Evolutionary conservation across 2,329 filamentous ascomycete genomes (phyloP).

Genomic region (Sporothrix mexicana): DNA sequence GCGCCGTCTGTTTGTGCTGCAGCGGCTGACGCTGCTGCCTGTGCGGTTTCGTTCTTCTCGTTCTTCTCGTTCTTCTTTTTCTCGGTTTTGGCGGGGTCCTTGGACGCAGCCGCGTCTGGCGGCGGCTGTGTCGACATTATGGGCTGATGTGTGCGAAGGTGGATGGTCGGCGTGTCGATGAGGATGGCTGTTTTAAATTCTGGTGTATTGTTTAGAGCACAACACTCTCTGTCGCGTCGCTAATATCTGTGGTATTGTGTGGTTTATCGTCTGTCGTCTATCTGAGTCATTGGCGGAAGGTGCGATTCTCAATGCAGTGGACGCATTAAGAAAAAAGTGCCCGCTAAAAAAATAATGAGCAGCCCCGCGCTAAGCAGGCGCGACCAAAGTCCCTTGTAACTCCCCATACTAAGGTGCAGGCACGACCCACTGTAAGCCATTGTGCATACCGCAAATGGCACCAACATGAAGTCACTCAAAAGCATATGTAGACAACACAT

Average conservation of each 20-base stretch:
- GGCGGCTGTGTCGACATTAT: slow-evolving; percentile 27
- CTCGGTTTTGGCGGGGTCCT: background rate
- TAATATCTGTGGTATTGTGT: background rate
- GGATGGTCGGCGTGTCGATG: background rate
- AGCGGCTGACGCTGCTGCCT: slow-evolving; percentile 30
- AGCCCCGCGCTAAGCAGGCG: slow-evolving; percentile 30
- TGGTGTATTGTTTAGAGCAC: no score
- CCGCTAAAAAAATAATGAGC: slow-evolving; percentile 23
- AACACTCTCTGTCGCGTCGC: no score
- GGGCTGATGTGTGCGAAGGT: background rate
- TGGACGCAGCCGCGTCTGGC: background rate
- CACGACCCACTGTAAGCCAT: slow-evolving; percentile 11
- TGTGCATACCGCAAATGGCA: background rate
- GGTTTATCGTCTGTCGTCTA: background rate
- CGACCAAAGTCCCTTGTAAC: slow-evolving; percentile 1
- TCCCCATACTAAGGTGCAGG: background rate
- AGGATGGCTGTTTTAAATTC: no score
- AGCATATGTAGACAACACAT: no score
- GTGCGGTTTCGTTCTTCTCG: background rate
- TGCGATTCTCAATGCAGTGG: slow-evolving; percentile 2
- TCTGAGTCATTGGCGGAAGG: slow-evolving; percentile 31
- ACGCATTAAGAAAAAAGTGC: slow-evolving; percentile 30
- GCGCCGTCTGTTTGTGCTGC: slow-evolving; percentile 36
- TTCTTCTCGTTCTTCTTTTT: background rate
- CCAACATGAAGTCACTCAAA: no score